phyloP scores from a whole-genome alignment of 2,329 filamentous ascomycete genomes.

The Davidsoniella eucalypti region DNA sequence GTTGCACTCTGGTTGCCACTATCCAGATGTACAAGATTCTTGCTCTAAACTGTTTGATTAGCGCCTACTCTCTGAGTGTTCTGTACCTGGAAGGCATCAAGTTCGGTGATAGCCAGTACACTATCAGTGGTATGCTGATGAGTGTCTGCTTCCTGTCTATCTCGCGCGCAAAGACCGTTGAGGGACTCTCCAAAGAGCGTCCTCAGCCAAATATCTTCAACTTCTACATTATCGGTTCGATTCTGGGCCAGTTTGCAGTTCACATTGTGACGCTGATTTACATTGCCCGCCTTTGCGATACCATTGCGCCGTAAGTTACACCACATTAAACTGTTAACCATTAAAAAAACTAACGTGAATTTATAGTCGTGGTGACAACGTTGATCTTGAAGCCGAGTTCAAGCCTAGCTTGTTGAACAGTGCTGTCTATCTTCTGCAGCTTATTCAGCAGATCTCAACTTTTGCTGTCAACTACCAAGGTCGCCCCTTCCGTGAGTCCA shows the following conservation, averaged over 20 bases:
- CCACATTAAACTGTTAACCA: neutral
- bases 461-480: slow-evolving; percentile 99
- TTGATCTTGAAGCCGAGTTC: slow-evolving; percentile 93
- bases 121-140: slow-evolving; percentile 98
- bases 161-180: slow-evolving; percentile 90
- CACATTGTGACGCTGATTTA: slow-evolving; percentile 92
- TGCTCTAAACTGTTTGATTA: slow-evolving; percentile 92
- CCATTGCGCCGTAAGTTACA: slow-evolving; percentile 59
- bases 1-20: slow-evolving; percentile 91
- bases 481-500: slow-evolving; percentile 88
- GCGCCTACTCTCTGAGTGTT: slow-evolving; percentile 90
- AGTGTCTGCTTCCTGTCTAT: slow-evolving; percentile 98
- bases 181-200: slow-evolving; percentile 87
- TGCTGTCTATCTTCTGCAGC: slow-evolving; percentile 88
- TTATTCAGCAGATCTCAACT: slow-evolving; percentile 97
- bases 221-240: slow-evolving; percentile 93
- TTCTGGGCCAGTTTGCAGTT: slow-evolving; percentile 90
- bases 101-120: slow-evolving; percentile 95
- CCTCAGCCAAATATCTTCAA: slow-evolving; percentile 99
- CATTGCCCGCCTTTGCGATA: slow-evolving; percentile 76
- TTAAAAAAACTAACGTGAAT: slow-evolving; percentile 17
- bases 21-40: slow-evolving; percentile 99
- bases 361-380: slow-evolving; percentile 33
- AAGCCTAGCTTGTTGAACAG: slow-evolving; percentile 86
- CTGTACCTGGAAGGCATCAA: slow-evolving; percentile 97